These are phyloP conservation scores for Mortierella sp. DNA, from an alignment of 371 early-diverging fungal genomes.

Conservation along the genomic window DNA sequence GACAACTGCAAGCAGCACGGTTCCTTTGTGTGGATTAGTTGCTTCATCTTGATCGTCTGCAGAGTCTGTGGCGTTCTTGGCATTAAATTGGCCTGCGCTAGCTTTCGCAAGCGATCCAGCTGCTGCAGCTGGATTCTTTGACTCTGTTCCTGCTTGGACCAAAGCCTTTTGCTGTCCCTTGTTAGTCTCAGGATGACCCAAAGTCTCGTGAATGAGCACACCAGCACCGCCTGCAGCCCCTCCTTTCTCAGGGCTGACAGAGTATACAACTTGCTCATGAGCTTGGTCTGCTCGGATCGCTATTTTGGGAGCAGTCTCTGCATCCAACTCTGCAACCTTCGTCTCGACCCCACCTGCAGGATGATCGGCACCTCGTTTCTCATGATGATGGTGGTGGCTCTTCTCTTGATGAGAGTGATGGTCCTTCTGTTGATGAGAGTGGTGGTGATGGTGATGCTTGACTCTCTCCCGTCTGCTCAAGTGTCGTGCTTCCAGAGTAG, in stretches of 20 bases:
- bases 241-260: conserved; percentile 1
- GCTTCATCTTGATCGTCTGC: not conserved
- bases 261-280: conserved; percentile 20
- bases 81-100: conserved; percentile 21
- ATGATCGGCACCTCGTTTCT: conserved; percentile 13
- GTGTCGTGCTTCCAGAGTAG: conserved; percentile 19
- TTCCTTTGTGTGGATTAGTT: conserved; percentile 13
- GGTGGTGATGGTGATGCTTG: conserved; percentile 41
- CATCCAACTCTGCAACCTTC: not conserved
- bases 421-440: conserved; percentile 15
- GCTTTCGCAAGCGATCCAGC: conserved; percentile 24
- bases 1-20: conserved; percentile 26
- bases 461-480: conserved; percentile 34
- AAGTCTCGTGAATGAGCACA: conserved; percentile 18
- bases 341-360: not conserved
- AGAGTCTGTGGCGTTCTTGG: not conserved
- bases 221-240: not conserved
- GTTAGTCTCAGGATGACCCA: conserved; percentile 12
- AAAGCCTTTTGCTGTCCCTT: conserved; percentile 27
- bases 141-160: conserved; percentile 18
- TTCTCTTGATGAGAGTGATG: too few species aligned
- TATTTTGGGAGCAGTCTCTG: not conserved
- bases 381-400: conserved; percentile 14
- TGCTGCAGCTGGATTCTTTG: conserved; percentile 11
- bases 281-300: conserved; percentile 18